Evolutionary conservation across 805 yeast species (phyloP).

Genomic region (Saccharomycopsis selenospora): DNA sequence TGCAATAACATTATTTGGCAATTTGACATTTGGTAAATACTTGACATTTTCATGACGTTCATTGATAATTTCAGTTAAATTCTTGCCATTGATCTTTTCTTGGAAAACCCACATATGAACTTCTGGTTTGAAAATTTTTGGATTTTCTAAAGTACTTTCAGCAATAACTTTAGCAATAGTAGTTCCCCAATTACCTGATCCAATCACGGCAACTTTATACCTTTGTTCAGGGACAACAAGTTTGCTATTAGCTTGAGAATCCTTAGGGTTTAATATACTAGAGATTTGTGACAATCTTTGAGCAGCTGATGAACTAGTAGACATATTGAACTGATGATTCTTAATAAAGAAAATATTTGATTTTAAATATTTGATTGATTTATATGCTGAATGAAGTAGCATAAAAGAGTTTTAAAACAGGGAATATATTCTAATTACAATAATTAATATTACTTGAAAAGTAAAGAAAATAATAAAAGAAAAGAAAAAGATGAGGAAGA

Average conservation of each 20-base stretch:
- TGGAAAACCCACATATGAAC: slow-evolving; percentile 98
- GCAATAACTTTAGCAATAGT: slow-evolving; percentile 94
- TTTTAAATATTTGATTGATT: too few relatives aligned
- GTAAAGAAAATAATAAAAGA: too few relatives aligned
- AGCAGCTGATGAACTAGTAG: slow-evolving; percentile 6
- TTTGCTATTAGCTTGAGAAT: not conserved
- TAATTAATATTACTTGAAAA: too few relatives aligned
- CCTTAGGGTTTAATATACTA: slow-evolving; percentile 11
- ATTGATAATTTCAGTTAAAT: slow-evolving; percentile 87
- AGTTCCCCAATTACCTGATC: slow-evolving; percentile 98
- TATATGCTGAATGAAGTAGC: too few relatives aligned
- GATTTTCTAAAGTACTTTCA: slow-evolving; percentile 71
- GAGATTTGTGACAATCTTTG: slow-evolving; percentile 19
- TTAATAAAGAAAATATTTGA: not conserved
- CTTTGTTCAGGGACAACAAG: slow-evolving; percentile 26
- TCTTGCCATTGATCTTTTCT: slow-evolving; percentile 70
- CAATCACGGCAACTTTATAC: slow-evolving; percentile 67
- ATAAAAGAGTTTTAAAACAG: too few relatives aligned
- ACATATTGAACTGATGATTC: not conserved
- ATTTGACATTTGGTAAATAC: slow-evolving; percentile 80
- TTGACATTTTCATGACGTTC: slow-evolving; percentile 87
- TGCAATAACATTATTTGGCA: slow-evolving; percentile 84
- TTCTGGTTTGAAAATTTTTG: slow-evolving; percentile 58
- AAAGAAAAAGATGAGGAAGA: too few relatives aligned
- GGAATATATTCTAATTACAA: too few relatives aligned